Conservation (phyloP, 2,329 filamentous ascomycete species). For the Phaeosphaeriaceae sp. region DNA sequence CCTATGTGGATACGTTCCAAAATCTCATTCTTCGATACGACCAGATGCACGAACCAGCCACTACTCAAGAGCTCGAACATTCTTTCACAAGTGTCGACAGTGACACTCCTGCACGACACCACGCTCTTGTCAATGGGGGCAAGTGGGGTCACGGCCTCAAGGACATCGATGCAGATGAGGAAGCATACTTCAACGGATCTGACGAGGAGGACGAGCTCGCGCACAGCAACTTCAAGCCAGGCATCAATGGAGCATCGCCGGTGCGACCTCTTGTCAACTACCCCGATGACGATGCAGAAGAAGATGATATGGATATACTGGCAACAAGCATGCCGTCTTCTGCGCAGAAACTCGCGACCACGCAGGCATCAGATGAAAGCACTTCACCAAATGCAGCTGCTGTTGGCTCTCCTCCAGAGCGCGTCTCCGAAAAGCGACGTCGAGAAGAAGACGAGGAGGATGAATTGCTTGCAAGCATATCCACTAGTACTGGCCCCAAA, state of each 20-base stretch:
- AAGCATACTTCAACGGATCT: slow-evolving; percentile 91
- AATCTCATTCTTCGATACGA: slow-evolving; percentile 80
- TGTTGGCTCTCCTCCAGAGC: slow-evolving; percentile 64
- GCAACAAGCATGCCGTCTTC: slow-evolving; percentile 48
- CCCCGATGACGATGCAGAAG: slow-evolving; percentile 79
- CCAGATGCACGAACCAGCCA: slow-evolving; percentile 67
- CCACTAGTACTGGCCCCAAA: slow-evolving; percentile 55
- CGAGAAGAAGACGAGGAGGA: slow-evolving; percentile 95
- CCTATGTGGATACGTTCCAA: slow-evolving; percentile 85
- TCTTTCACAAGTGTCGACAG: slow-evolving; percentile 75
- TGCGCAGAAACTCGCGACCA: slow-evolving; percentile 30
- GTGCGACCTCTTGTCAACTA: slow-evolving; percentile 84
- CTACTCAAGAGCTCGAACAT: slow-evolving; percentile 64
- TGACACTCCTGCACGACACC: slow-evolving; percentile 49
- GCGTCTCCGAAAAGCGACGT: slow-evolving; percentile 85
- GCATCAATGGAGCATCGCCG: slow-evolving; percentile 69
- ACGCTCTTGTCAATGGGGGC: slow-evolving; percentile 62
- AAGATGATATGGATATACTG: slow-evolving; percentile 66
- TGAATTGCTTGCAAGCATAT: slow-evolving; percentile 79
- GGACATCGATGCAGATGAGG: slow-evolving; percentile 84
- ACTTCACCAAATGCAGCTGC: slow-evolving; percentile 32
- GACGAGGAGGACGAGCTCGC: slow-evolving; percentile 78
- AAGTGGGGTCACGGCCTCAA: slow-evolving; percentile 73
- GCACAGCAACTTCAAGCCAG: slow-evolving; percentile 37
- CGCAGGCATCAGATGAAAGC: slow-evolving; percentile 30